A percentile compares a stretch with the other conserved stretches of the same genome.
phyloP scores from a whole-genome alignment of 345 rosid genomes.

The Viola odorata region DNA sequence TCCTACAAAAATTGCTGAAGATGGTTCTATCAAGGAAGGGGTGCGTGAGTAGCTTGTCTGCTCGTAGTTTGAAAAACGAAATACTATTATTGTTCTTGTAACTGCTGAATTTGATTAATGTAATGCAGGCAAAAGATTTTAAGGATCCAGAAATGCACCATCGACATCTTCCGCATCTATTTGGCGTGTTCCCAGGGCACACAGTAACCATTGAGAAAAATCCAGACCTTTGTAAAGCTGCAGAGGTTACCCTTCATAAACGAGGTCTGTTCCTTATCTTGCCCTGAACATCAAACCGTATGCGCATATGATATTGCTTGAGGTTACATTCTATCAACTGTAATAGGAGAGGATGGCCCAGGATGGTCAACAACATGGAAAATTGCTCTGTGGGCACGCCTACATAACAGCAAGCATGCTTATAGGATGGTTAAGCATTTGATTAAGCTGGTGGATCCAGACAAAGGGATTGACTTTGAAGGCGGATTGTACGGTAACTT shows the following conservation, averaged over 20 bases:
- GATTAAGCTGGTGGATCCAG: conserved; percentile 64
- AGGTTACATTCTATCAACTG: neutral
- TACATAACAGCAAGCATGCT: conserved; percentile 56
- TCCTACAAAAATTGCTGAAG: conserved; percentile 58
- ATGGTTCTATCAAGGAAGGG: conserved; percentile 97
- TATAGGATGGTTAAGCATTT: conserved; percentile 69
- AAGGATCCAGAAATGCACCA: conserved; percentile 78
- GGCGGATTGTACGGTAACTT: conserved; percentile 88
- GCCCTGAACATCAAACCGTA: too few species aligned
- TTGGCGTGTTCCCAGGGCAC: conserved; percentile 90
- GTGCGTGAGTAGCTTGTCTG: conserved; percentile 20
- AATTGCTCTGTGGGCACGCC: conserved; percentile 80
- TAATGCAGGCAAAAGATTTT: conserved; percentile 58
- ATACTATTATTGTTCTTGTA: neutral
- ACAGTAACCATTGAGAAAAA: conserved; percentile 50
- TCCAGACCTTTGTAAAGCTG: conserved; percentile 75
- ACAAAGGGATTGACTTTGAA: conserved; percentile 44
- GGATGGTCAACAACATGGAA: conserved; percentile 97
- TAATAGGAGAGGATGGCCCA: conserved; percentile 85
- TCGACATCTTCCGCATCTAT: conserved; percentile 88
- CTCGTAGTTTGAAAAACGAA: neutral
- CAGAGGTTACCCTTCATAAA: conserved; percentile 52
- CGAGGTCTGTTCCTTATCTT: conserved; percentile 47
- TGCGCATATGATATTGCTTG: neutral
- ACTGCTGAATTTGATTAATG: neutral